Percentiles rank a stretch among this genome's conserved stretches.
Evolutionary conservation across 2,329 filamentous ascomycete genomes (phyloP).

Genomic region (Neofusicoccum kwambonambiense): DNA sequence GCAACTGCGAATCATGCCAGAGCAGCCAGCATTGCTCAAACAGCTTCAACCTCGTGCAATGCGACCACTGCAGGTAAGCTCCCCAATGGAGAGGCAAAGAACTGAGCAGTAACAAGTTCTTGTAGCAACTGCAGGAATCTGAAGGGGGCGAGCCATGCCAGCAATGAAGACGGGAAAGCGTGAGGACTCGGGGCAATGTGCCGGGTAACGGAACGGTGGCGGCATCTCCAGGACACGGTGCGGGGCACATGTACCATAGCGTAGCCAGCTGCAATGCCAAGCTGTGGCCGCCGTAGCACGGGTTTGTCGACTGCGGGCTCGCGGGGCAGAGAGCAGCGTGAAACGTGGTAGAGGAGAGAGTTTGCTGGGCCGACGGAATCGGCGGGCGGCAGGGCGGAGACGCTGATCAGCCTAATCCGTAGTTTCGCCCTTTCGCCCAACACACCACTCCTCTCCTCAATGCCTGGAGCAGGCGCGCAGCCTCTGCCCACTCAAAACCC

Average conservation of each 20-base stretch:
- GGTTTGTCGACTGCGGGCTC: no score
- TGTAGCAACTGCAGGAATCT: conserved; percentile 8
- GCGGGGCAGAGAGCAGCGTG: not conserved
- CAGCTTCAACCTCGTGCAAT: not conserved
- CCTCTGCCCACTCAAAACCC: not conserved
- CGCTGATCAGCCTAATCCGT: not conserved
- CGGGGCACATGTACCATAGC: no score
- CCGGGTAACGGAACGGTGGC: not conserved
- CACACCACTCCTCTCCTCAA: not conserved
- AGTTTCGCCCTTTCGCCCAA: not conserved
- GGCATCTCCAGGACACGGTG: no score
- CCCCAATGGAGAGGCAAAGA: not conserved
- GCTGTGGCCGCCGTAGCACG: not conserved
- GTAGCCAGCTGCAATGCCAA: not conserved
- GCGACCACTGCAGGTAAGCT: conserved; percentile 1
- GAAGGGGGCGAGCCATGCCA: not conserved
- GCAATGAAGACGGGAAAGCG: not conserved
- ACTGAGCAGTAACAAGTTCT: not conserved
- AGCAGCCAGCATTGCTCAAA: not conserved
- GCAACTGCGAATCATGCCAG: not conserved
- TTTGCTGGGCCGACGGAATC: not conserved
- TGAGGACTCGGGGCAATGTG: not conserved
- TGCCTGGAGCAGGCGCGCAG: no score
- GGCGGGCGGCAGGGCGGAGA: not conserved
- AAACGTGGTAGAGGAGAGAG: no score